phyloP scores from a whole-genome alignment of 2,329 filamentous ascomycete genomes.

The Grosmannia clavigera region DNA sequence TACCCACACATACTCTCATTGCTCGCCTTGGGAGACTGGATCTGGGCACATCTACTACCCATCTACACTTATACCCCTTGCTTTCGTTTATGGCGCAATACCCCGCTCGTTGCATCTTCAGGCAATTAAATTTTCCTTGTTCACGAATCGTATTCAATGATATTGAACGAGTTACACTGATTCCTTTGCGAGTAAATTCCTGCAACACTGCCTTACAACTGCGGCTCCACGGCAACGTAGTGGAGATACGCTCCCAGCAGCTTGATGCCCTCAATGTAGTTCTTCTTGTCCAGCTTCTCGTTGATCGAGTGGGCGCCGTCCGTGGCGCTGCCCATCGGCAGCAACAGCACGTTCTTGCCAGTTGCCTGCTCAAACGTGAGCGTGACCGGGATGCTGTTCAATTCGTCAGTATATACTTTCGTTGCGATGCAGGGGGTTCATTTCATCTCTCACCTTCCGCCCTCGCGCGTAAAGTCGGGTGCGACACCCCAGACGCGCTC shows the following conservation, averaged over 20 bases:
- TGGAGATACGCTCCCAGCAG: slow-evolving; percentile 88
- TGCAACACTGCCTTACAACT: slow-evolving; percentile 5
- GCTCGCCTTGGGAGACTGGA: neutral
- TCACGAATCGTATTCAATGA: too few relatives aligned
- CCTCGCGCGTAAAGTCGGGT: slow-evolving; percentile 92
- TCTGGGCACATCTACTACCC: neutral
- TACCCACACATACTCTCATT: neutral
- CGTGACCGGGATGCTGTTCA: slow-evolving; percentile 76
- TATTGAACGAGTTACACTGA: too few relatives aligned
- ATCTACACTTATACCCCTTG: neutral
- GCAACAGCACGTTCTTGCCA: slow-evolving; percentile 88
- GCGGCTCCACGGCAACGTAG: slow-evolving; percentile 85
- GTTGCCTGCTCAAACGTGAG: slow-evolving; percentile 96
- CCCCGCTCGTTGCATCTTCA: neutral
- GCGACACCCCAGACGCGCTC: slow-evolving; percentile 87
- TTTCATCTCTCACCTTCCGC: slow-evolving; percentile 52
- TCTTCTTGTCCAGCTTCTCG: slow-evolving; percentile 92
- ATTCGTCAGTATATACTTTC: too few relatives aligned
- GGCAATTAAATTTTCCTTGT: neutral
- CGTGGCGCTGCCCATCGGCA: slow-evolving; percentile 96
- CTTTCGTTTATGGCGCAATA: neutral
- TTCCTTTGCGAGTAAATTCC: too few relatives aligned
- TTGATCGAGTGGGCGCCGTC: slow-evolving; percentile 97
- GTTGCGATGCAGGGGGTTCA: neutral
- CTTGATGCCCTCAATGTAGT: slow-evolving; percentile 98